Evolutionary conservation across 139 green algal genomes (phyloP), one percentile per base, ranked within the genome.

Genomic region (Haematococcus sp.): DNA sequence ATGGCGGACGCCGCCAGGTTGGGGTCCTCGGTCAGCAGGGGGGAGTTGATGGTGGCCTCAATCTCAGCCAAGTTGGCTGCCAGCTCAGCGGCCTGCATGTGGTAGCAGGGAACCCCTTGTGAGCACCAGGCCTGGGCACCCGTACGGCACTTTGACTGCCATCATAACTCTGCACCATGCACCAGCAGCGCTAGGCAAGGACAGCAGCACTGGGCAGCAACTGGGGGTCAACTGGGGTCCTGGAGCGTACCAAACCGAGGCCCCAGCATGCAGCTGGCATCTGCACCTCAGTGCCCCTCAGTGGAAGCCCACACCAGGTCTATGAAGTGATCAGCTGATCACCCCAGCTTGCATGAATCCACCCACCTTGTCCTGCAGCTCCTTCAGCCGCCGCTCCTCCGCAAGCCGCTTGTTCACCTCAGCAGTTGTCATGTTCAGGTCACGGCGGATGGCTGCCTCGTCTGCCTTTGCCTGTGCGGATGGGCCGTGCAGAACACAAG

Each of bases 21-120:
- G 32, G 80, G 80, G 73, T 86, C 80, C 73, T 86, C 75, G 11
- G 68, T 81, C 74, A 89, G 79, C 52, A 86, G 76, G n/a, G 80
- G 71, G 9, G 56, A 76, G 49, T 65, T 77, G 22, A 84, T 44
- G 22, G 70, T 78, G 17, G 82, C 74, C 19, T 81, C 82, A 34
- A 84, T 68, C 69, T 87, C 81, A 15, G 73, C 75, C 51, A 84
- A 60, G 44, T 76, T 81, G 34, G 79, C 74, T 2, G 70, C 63
- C 65, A 84, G 40, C 19, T 82, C 64, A 3, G 78, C 70, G 3
- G 33, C 55, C 27, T 61, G 54, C 54, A n/a, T 55, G 46, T 13
- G 15, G 46, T 23, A 23, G n/a, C n/a, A n/a, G n/a, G n/a, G n/a
- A n/a, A n/a, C n/a, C n/a, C n/a, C n/a, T n/a, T n/a, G n/a, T n/a